These are phyloP conservation scores for Aureobasidium sp. DNA, from an alignment of 2,329 filamentous ascomycete genomes.

Conservation along the genomic window DNA sequence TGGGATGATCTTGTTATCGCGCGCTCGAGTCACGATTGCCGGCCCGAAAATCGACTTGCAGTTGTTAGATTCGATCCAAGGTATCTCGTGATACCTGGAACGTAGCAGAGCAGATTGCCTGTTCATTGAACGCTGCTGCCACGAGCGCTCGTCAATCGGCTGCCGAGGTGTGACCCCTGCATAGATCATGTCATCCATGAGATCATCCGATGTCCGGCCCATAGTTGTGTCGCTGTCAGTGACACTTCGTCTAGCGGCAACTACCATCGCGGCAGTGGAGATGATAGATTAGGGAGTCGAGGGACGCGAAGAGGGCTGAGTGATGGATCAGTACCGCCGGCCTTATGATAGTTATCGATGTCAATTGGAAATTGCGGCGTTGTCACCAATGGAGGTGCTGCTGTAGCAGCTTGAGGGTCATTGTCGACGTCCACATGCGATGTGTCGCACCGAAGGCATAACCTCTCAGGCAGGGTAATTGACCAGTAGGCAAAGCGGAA, in stretches of 20 bases:
- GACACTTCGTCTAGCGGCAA: background rate
- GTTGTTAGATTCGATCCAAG: conserved; percentile 12
- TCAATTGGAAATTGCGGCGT: too few species aligned
- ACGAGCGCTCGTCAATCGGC: background rate
- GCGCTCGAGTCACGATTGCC: conserved; percentile 1
- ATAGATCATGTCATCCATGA: background rate
- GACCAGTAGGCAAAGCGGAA: too few species aligned
- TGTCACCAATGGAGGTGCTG: background rate
- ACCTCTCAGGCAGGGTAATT: too few species aligned
- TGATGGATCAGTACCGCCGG: background rate
- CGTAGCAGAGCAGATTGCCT: background rate
- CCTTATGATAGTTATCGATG: background rate
- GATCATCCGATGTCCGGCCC: background rate
- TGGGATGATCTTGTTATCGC: conserved; percentile 2
- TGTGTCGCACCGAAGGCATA: conserved; percentile 6
- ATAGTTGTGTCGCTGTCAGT: background rate
- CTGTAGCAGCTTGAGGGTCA: background rate
- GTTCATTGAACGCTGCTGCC: background rate
- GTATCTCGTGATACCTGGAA: background rate
- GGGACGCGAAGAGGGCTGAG: background rate
- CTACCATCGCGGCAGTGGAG: background rate
- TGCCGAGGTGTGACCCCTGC: background rate
- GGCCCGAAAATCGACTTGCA: conserved; percentile 7
- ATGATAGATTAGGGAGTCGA: background rate
- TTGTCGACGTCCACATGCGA: background rate